Evolutionary conservation across 2,329 filamentous ascomycete genomes (phyloP).

Genomic region (Exophiala sp.): DNA sequence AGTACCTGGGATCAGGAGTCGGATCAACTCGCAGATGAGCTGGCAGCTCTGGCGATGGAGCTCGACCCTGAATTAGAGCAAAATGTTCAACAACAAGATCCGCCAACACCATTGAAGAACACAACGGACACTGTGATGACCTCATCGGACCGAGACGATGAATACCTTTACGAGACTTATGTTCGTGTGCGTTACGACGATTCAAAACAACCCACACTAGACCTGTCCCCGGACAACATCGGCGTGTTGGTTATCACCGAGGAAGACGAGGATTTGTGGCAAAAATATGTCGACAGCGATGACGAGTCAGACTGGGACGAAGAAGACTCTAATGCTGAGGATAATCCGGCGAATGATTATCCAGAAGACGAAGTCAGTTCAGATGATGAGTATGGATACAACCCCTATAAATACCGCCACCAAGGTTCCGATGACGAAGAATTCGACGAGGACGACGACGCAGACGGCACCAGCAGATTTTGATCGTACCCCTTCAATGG

Average conservation of each 20-base stretch:
- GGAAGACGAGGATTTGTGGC: conserved; percentile 56
- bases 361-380: conserved; percentile 49
- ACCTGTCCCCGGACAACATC: conserved; percentile 22
- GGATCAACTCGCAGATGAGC: conserved; percentile 40
- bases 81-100: neutral
- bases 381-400: conserved; percentile 45
- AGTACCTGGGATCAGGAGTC: conserved; percentile 43
- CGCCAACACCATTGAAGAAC: neutral
- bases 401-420: conserved; percentile 38
- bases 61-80: conserved; percentile 32
- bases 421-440: conserved; percentile 45
- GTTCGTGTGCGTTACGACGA: conserved; percentile 44
- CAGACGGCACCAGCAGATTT: conserved; percentile 1
- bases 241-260: conserved; percentile 51
- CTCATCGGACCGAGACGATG: conserved; percentile 46
- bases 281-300: conserved; percentile 53
- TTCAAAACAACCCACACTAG: conserved; percentile 30
- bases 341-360: conserved; percentile 50
- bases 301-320: conserved; percentile 54
- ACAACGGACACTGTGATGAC: conserved; percentile 33
- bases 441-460: conserved; percentile 37
- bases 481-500: neutral
- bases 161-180: conserved; percentile 63
- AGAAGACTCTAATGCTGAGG: conserved; percentile 60
- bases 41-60: conserved; percentile 43